A percentile compares a stretch with the other conserved stretches of the same genome.
phyloP scores from a whole-genome alignment of 2,329 filamentous ascomycete genomes.

The Plenodomus tracheiphilus region DNA sequence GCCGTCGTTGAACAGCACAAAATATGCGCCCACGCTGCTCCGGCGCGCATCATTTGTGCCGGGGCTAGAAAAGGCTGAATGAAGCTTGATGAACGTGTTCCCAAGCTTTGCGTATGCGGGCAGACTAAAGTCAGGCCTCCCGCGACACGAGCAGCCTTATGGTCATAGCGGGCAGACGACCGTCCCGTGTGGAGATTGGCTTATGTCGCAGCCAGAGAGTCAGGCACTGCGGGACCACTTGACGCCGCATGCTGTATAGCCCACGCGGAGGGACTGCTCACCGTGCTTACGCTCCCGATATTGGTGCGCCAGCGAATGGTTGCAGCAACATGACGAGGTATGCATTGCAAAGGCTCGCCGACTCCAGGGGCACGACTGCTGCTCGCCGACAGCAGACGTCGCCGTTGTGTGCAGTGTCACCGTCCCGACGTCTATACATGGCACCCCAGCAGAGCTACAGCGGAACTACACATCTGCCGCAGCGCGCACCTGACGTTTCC shows the following conservation, averaged over 20 bases:
- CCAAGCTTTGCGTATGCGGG: constrained; percentile 29
- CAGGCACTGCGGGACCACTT: constrained; percentile 26
- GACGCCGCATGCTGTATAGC: constrained; percentile 17
- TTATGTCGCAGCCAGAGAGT: constrained; percentile 17
- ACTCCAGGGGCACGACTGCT: constrained; percentile 9
- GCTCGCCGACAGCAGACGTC: constrained; percentile 12
- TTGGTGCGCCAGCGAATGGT: constrained; percentile 29
- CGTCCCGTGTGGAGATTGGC: constrained; percentile 42
- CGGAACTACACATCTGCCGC: constrained; percentile 25
- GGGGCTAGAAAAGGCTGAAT: constrained; percentile 19
- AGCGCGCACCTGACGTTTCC: constrained; percentile 18
- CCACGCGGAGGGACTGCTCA: constrained; percentile 33
- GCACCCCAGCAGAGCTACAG: constrained; percentile 13
- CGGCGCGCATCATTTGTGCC: constrained; percentile 14
- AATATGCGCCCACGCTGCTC: constrained; percentile 1
- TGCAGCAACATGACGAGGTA: constrained; percentile 4
- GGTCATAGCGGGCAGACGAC: constrained; percentile 24
- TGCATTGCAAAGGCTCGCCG: constrained; percentile 7
- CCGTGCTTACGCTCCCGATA: constrained; percentile 39
- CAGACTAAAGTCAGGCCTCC: constrained; percentile 31
- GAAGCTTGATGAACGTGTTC: constrained; percentile 38
- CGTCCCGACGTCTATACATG: constrained; percentile 2
- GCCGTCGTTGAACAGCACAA: neutral
- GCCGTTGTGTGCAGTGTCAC: constrained; percentile 9
- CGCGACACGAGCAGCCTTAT: constrained; percentile 24